These are phyloP conservation scores for Endotrypanum monterogeii DNA, from an alignment of 208 protist species.

Conservation along the genomic window DNA sequence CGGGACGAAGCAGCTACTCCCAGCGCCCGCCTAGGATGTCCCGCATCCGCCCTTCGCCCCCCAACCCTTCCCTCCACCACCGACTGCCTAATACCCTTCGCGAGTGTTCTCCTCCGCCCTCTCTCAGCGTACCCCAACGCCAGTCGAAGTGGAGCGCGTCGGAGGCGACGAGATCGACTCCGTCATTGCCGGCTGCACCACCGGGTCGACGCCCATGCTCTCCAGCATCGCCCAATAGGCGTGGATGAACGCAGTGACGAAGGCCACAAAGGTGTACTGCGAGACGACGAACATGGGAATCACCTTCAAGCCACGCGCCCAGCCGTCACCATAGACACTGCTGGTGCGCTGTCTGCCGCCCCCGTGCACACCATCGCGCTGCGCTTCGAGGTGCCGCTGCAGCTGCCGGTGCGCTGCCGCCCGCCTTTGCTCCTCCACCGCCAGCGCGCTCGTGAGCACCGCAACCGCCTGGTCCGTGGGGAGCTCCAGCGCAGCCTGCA, in stretches of 20 bases:
- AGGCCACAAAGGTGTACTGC: slow-evolving; percentile 44
- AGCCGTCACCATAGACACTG: background rate
- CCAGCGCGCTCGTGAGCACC: slow-evolving; percentile 44
- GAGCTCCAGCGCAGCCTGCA: slow-evolving; percentile 50
- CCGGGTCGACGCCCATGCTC: slow-evolving; percentile 42
- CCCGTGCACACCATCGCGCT: background rate
- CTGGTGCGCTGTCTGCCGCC: too few species aligned
- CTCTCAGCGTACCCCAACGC: background rate
- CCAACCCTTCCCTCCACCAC: background rate
- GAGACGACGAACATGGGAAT: slow-evolving; percentile 51
- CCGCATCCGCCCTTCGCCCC: background rate
- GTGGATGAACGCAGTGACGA: slow-evolving; percentile 50
- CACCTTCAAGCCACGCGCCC: slow-evolving; percentile 25
- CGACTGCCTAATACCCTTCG: background rate
- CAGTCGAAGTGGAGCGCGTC: slow-evolving; percentile 2
- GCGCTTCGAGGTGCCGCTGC: slow-evolving; percentile 10
- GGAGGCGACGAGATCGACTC: background rate
- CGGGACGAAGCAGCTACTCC: background rate
- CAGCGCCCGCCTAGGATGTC: background rate
- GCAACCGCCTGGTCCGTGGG: slow-evolving; percentile 37
- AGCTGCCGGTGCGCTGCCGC: slow-evolving; percentile 29
- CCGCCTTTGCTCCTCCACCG: slow-evolving; percentile 39
- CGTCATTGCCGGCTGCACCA: slow-evolving; percentile 18
- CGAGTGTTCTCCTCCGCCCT: background rate
- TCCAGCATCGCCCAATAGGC: slow-evolving; percentile 62